Base-by-base conservation (phyloP, 2,329 filamentous ascomycete species). In the Botrytis byssoidea region DNA sequence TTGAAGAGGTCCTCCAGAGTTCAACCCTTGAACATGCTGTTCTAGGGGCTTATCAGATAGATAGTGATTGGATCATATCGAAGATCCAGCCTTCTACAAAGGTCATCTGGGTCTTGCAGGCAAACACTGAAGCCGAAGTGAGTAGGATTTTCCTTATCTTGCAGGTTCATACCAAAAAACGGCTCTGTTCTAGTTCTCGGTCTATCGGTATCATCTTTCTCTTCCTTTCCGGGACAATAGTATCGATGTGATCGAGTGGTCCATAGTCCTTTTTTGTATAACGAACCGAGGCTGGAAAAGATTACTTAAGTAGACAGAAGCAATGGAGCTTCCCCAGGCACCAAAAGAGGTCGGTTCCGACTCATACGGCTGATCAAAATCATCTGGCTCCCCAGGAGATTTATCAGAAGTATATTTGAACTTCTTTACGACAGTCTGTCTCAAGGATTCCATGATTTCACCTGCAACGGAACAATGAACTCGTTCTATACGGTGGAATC, bases 41-140 rank as follows among this genome's bases (percentile, higher is more conserved):
- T 0, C 83, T 98, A 8, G 97, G 94, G 77, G 93, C 95, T 0
- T 98, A 92, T 78, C 90, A 95, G 80, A 96, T 93, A 90, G 92
- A 98, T 76, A 88, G 91, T 22, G 87, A 92, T 42, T 81, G 79
- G 79, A 72, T 81, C 12, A 67, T 59, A 25, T 71, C 73, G 20
- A 97, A 96, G 80, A 81, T 97, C 42, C 85, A 93, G 75, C 78
- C 76, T 18, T 86, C 81, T 72, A 93, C 91, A 0, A 90, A 89
- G 76, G 83, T 93, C n/a, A 77, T 90, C 35, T 85, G 93, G 73
- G 80, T 90, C 60, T 86, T 88, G 2, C 90, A 85, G 79, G 88
- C 89, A 5, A 82, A 83, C 7, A 83, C 83, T 72, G 86, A 89
- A 51, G 80, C 81, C 22, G 85, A 89, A 82, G 88, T 90, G 83